These are phyloP conservation scores for Pestalotiopsis sp. DNA, from an alignment of 2,329 filamentous ascomycete species.

Conservation along the genomic window DNA sequence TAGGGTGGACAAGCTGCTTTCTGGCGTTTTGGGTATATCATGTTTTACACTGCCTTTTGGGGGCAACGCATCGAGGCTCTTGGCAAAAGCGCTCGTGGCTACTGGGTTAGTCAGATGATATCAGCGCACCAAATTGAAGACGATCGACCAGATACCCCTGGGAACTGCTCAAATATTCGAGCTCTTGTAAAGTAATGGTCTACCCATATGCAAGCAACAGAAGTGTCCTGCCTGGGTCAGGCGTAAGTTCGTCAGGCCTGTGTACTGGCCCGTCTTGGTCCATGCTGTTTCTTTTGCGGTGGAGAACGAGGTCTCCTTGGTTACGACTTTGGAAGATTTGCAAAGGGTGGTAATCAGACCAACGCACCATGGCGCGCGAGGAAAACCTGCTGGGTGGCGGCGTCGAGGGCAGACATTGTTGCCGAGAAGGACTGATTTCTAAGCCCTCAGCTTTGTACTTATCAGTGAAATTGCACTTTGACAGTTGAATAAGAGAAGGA, in stretches of 20 bases:
- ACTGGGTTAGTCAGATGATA: neutral
- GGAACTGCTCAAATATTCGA: too few species aligned
- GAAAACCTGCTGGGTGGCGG: neutral
- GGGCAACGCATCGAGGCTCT: neutral
- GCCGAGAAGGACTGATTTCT: too few species aligned
- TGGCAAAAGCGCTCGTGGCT: neutral
- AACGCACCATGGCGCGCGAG: neutral
- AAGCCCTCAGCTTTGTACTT: too few species aligned
- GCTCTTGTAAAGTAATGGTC: too few species aligned
- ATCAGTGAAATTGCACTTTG: too few species aligned
- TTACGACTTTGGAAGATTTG: neutral
- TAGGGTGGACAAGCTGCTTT: neutral
- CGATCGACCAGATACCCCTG: neutral
- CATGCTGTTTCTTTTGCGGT: neutral
- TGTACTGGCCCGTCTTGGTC: neutral
- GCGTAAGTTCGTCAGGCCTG: neutral
- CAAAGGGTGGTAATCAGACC: neutral
- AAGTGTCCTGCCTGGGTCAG: too few species aligned
- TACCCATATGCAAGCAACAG: too few species aligned
- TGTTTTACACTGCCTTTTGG: neutral
- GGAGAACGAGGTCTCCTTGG: neutral
- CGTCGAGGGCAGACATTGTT: neutral
- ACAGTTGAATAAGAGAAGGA: neutral
- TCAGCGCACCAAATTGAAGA: neutral
- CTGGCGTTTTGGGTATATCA: neutral